Evolutionary conservation across 257 asterid species (phyloP), one percentile per base, ranked within the genome.

Genomic region (Craterostigma plantagineum): DNA sequence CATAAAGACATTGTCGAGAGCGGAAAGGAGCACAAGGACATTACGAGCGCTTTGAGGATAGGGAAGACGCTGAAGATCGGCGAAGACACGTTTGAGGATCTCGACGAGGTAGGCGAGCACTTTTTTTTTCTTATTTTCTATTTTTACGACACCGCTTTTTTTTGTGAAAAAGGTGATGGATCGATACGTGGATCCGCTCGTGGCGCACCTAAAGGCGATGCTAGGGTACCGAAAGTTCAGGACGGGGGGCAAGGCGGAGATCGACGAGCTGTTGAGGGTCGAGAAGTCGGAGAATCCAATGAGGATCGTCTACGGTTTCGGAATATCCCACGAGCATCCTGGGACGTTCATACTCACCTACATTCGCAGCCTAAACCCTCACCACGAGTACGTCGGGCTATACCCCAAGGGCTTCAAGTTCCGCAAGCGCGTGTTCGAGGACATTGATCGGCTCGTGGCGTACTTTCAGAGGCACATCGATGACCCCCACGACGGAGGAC

Each of bases 71-170:
- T 87, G 59, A 87, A 82, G 75, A 79, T 87, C 55, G 98, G 95
- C 33, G 98, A 82, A 43, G 98, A 87, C 60, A 74, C 92, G n/a
- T 87, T 72, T 63, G 98, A 82, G 61, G 95, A 87, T 72, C 87
- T 87, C 56, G 98, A 87, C 53, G 98, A 87, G 90, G 98, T 82
- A 71, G 55, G n/a, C n/a, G n/a, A n/a, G n/a, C n/a, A n/a, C n/a
- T n/a, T 23, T 23, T 23, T 23, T 6, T 23, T 6, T 6, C 6
- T 23, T 23, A 23, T 2, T 23, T 23, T 23, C 30, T 23, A 23
- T 23, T 23, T 23, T 23, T 23, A 23, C 6, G 30, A 23, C 30
- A 23, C 30, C 30, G 30, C 6, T 23, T 38, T 14, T 36, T 49
- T 34, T 35, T 53, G 38, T 60, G 54, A n/a, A 11, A 48, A 62